A percentile compares a stretch with the other conserved stretches of the same genome.
Conservation (phyloP, 1,284 basidiomycete genomes). For the Lentinus polychrous region DNA sequence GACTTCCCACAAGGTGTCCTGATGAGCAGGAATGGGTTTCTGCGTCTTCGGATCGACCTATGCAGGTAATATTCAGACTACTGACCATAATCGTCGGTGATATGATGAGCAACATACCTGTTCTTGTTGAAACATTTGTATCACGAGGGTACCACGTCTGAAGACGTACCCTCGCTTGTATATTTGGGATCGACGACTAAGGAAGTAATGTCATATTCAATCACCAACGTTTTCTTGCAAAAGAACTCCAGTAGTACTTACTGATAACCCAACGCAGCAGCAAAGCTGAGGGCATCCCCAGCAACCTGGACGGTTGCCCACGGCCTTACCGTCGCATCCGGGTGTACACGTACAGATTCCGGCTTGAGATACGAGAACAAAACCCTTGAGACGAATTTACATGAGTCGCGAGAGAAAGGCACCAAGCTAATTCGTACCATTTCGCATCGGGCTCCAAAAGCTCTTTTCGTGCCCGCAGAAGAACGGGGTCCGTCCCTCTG, state of each 20-base stretch:
- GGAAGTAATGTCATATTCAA: not conserved
- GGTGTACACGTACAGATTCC: constrained; percentile 68
- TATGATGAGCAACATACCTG: constrained; percentile 35
- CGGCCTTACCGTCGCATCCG: constrained; percentile 75
- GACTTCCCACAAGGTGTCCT: constrained; percentile 75
- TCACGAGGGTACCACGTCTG: constrained; percentile 56
- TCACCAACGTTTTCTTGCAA: no score
- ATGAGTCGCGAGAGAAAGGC: not conserved
- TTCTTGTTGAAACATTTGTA: constrained; percentile 80
- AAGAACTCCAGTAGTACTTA: no score
- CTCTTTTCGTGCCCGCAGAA: constrained; percentile 69
- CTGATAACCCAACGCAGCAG: constrained; percentile 69
- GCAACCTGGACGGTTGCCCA: constrained; percentile 72
- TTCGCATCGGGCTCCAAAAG: constrained; percentile 48
- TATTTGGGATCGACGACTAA: constrained; percentile 62
- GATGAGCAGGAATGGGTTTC: constrained; percentile 62
- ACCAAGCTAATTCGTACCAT: constrained; percentile 40
- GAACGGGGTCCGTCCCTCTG: constrained; percentile 52
- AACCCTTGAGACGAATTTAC: constrained; percentile 36
- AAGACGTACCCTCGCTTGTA: constrained; percentile 76
- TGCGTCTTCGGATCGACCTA: constrained; percentile 67
- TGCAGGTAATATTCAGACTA: not conserved
- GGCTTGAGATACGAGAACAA: constrained; percentile 74
- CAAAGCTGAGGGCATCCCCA: constrained; percentile 72
- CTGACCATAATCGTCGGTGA: constrained; percentile 1